Percentiles rank a stretch among this genome's conserved stretches.
These are phyloP conservation scores for Pseudogymnoascus sp. DNA, from an alignment of 2,329 filamentous ascomycete genomes.

Conservation along the genomic window DNA sequence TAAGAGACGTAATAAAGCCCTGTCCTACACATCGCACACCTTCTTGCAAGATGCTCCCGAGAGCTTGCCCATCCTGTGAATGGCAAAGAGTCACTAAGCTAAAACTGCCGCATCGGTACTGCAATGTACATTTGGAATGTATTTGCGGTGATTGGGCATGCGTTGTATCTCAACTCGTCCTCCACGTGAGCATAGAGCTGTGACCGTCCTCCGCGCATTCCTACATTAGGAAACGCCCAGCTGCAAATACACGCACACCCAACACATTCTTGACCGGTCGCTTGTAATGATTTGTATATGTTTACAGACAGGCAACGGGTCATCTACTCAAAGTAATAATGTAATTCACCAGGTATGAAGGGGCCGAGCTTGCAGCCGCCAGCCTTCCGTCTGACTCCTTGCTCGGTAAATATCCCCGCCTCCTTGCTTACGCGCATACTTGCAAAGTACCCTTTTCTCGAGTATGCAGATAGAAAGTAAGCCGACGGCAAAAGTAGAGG, in stretches of 20 bases:
- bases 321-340: conserved; percentile 2
- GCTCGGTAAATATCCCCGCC: background rate
- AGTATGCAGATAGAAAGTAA: background rate
- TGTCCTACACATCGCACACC: background rate
- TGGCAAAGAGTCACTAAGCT: background rate
- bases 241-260: background rate
- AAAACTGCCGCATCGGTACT: background rate
- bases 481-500: background rate
- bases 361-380: background rate
- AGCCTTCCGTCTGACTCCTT: background rate
- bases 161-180: conserved; percentile 1
- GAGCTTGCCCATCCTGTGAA: background rate
- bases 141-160: background rate
- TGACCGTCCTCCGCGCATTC: background rate
- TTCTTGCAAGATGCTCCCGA: background rate
- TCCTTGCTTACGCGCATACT: conserved; percentile 5
- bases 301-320: background rate
- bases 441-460: background rate
- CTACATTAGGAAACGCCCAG: conserved; percentile 7
- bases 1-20: background rate
- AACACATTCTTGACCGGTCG: conserved; percentile 4
- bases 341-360: background rate
- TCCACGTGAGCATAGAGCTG: conserved; percentile 5
- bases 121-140: background rate
- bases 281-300: background rate